phyloP scores from a whole-genome alignment of 2,329 filamentous ascomycete species.

The Fusarium sublunatum region DNA sequence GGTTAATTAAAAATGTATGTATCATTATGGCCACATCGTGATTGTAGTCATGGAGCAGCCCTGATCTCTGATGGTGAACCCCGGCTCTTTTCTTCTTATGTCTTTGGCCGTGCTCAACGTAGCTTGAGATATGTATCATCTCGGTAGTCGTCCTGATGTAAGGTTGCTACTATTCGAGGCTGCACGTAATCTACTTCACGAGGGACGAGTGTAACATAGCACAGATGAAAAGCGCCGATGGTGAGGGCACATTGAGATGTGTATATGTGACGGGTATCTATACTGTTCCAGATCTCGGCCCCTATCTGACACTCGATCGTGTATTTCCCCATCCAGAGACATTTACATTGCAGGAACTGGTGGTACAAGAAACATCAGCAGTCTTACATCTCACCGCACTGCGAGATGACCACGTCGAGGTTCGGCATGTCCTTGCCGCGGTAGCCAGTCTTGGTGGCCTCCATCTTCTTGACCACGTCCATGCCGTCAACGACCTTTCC shows the following conservation, averaged over 20 bases:
- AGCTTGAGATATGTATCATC: slow-evolving; percentile 1
- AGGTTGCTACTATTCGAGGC: slow-evolving; percentile 3
- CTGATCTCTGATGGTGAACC: not conserved
- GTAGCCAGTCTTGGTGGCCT: slow-evolving; percentile 84
- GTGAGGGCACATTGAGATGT: slow-evolving; percentile 17
- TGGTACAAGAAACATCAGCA: not conserved
- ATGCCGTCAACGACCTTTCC: slow-evolving; percentile 90
- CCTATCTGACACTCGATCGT: slow-evolving; percentile 12
- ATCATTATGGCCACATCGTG: too few relatives aligned
- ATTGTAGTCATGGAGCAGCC: too few relatives aligned
- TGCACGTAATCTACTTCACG: slow-evolving; percentile 10
- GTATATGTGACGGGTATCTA: slow-evolving; percentile 38
- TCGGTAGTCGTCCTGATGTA: not conserved
- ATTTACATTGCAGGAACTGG: not conserved
- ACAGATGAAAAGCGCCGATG: slow-evolving; percentile 37
- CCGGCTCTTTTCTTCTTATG: not conserved
- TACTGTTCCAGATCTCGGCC: slow-evolving; percentile 25
- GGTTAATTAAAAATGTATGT: too few relatives aligned
- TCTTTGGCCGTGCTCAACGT: not conserved
- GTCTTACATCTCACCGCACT: slow-evolving; percentile 93
- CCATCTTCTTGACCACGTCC: slow-evolving; percentile 92
- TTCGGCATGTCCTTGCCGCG: slow-evolving; percentile 82
- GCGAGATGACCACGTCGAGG: slow-evolving; percentile 82
- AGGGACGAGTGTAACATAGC: slow-evolving; percentile 19
- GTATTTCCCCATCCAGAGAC: slow-evolving; percentile 1